Evolutionary conservation across 208 protist species (phyloP), one percentile per base, ranked within the genome.

Genomic region (Leishmania mexicana): DNA sequence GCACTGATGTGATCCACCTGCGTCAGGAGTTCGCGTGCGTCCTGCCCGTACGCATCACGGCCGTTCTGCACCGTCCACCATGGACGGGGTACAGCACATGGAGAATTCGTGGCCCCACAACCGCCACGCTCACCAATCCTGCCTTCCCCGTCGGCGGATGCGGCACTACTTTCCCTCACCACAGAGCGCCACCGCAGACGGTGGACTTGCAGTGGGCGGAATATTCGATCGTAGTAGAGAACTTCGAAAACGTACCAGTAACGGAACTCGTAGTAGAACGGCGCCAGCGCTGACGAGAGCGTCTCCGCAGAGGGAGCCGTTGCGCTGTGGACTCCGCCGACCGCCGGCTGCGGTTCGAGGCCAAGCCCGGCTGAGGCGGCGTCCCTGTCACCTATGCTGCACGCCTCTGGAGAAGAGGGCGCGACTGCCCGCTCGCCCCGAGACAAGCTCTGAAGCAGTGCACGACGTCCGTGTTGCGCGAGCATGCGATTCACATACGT

Each of bases 181-280:
- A 64, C 31, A 6, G 60, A 72, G 19, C 80, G 80, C 60, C 57
- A 58, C n/a, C 42, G 80, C 72, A 84, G 72, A 45, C 64, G 77
- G 60, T 86, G 67, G 42, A 53, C n/a, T 42, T 86, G 82, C 28
- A 92, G 64, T 1, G 80, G 85, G 5, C 51, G 38, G 24, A 87
- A 72, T 31, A 89, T 75, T 65, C 75, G 82, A 47, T 89, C 64
- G 74, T 90, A 92, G 75, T 86, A 94, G 7, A 94, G 80, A 60
- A 95, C 92, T 78, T 95, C 92, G 57, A 86, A 92, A 68, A 85
- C 87, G 73, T 93, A 95, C 89, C 90, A 95, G 83, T 93, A 93
- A 5, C 92, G 90, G 78, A 94, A 94, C 78, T 91, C 87, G 77
- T 87, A 87, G 78, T 95, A 95, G 28, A 80, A 79, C 24, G 75